Evolutionary conservation across 1,284 basidiomycete species (phyloP), one percentile per base, ranked within the genome.

Genomic region (Moesziomyces parantarcticus): DNA sequence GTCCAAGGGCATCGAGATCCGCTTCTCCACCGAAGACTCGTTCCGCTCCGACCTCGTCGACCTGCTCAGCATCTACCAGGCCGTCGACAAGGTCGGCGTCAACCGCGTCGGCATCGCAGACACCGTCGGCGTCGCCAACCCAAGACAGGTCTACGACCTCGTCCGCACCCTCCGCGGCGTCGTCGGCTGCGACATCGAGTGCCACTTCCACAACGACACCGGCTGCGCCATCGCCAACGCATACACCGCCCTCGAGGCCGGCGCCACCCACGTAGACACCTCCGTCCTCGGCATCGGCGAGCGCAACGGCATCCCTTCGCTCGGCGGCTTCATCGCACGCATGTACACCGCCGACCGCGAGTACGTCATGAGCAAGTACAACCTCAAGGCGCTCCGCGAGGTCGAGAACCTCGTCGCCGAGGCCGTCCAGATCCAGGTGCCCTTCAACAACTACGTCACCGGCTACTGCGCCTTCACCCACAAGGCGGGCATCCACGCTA

Each of bases 401-500:
- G 92, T 99, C 77, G 97, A 99, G 87, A 98, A 99, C 87, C 88
- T 98, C 81, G 96, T 99, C 73, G 97, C 97, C 60, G 95, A 98
- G 86, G 95, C 96, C 51, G 97, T 99, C 68, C 94, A 98, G 85
- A 93, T 99, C 84, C 93, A 94, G 80, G 90, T 99, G 46, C 96
- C 97, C 41, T 99, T 99, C 88, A 93, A 92, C 90, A 96, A 97
- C 86, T 87, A 88, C 83, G 88, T 89, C 79, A 89, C 88, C 58
- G 97, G 97, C 29, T 99, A 98, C 87, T 99, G 97, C 84, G 97
- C 97, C 20, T 99, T 99, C 87, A 99, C 97, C 25, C 97, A 99
- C 91, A 99, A 99, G 90, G 97, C 97, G 32, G 97, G 97, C 85
- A 99, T 99, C 78, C 97, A 99, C 86, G 97, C 97, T 87, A 99